Conservation (phyloP, 176 grass and related monocot species). For the Urochloa ruziziensis region DNA sequence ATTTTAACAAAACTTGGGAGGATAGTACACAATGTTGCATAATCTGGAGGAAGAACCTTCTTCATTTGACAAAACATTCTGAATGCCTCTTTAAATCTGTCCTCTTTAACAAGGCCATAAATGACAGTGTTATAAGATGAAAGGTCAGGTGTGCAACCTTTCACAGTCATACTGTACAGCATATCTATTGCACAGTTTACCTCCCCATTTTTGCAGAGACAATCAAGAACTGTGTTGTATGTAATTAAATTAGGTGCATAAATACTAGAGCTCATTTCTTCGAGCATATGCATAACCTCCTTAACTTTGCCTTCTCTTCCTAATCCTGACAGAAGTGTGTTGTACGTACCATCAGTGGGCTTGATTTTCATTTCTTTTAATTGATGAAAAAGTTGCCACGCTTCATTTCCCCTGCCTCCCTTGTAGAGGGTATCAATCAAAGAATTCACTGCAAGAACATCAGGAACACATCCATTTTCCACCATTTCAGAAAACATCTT, state of each 20-base stretch:
- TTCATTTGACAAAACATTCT: conserved; percentile 86
- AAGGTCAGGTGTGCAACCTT: conserved; percentile 64
- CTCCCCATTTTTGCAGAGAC: conserved; percentile 92
- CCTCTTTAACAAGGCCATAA: conserved; percentile 78
- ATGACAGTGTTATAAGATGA: conserved; percentile 89
- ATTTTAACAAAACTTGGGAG: conserved; percentile 75
- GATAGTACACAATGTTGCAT: conserved; percentile 72
- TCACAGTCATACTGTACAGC: conserved; percentile 69
- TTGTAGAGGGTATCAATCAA: conserved; percentile 83
- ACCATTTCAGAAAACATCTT: conserved; percentile 85
- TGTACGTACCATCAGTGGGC: conserved; percentile 76
- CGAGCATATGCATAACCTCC: conserved; percentile 61
- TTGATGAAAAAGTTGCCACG: conserved; percentile 71
- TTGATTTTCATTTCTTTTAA: conserved; percentile 72
- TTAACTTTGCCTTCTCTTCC: conserved; percentile 87
- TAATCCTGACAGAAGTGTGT: conserved; percentile 81
- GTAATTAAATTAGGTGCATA: conserved; percentile 74
- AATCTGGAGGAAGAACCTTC: conserved; percentile 85
- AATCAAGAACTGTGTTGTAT: conserved; percentile 87
- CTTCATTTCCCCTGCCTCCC: conserved; percentile 70
- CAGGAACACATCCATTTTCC: conserved; percentile 57
- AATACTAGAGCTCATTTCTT: conserved; percentile 58
- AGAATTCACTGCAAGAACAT: conserved; percentile 76
- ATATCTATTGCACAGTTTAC: conserved; percentile 64
- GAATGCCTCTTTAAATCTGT: conserved; percentile 66